Percentiles rank a stretch among this genome's conserved stretches.
phyloP scores from a whole-genome alignment of 2,329 filamentous ascomycete genomes.

The Shiraia bambusicola region DNA sequence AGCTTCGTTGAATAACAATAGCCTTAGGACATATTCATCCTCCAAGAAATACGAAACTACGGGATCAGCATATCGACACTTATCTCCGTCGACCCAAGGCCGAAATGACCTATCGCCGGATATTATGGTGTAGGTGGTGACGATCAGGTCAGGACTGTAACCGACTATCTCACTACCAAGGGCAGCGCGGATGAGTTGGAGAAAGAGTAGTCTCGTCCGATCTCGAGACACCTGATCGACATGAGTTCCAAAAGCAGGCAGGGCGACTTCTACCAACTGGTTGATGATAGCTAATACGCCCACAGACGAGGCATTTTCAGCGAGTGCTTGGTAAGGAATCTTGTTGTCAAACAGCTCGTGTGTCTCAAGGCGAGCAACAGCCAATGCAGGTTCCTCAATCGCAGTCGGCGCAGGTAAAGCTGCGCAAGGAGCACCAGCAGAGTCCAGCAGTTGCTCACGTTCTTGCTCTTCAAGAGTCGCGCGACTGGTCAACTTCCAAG shows the following conservation, averaged over 20 bases:
- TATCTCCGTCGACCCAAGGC: conserved; percentile 29
- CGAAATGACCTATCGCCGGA: conserved; percentile 49
- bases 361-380: conserved; percentile 24
- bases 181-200: conserved; percentile 70
- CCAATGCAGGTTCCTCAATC: conserved; percentile 32
- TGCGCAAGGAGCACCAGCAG: conserved; percentile 12
- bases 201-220: conserved; percentile 63
- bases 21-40: conserved; percentile 58
- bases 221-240: conserved; percentile 59
- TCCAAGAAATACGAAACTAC: conserved; percentile 57
- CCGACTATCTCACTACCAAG: conserved; percentile 60
- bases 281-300: conserved; percentile 30
- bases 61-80: conserved; percentile 28
- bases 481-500: conserved; percentile 27
- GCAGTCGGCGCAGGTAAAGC: conserved; percentile 18
- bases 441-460: conserved; percentile 31
- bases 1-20: conserved; percentile 65
- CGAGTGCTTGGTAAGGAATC: conserved; percentile 29
- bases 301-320: conserved; percentile 24
- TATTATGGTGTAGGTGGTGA: conserved; percentile 66
- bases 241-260: conserved; percentile 49
- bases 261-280: conserved; percentile 27
- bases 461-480: conserved; percentile 29
- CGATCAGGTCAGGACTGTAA: conserved; percentile 72
- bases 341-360: conserved; percentile 31